Conservation (phyloP, 371 early-diverging fungal species). For the Mucor velutinosus region DNA sequence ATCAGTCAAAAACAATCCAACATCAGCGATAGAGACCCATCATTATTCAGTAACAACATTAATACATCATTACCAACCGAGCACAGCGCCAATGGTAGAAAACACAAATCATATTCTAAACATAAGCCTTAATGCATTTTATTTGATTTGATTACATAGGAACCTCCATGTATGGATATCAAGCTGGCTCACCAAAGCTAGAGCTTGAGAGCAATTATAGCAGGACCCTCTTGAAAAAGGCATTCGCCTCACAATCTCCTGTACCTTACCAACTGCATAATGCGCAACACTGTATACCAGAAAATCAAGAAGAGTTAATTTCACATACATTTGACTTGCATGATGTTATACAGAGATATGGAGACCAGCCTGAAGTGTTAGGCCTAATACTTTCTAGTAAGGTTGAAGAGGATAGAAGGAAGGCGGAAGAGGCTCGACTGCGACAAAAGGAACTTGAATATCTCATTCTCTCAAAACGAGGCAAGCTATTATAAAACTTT, state of each 20-base stretch:
- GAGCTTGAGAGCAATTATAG: background rate
- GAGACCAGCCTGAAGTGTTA: slow-evolving; percentile 44
- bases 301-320: background rate
- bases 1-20: background rate
- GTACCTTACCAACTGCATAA: background rate
- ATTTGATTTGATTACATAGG: background rate
- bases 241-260: background rate
- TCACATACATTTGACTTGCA: slow-evolving; percentile 25
- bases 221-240: background rate
- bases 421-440: slow-evolving; percentile 51
- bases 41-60: background rate
- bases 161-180: background rate
- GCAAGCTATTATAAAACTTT: background rate
- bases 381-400: slow-evolving; percentile 49
- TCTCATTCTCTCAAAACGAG: slow-evolving; percentile 7
- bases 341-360: slow-evolving; percentile 40
- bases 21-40: background rate
- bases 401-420: slow-evolving; percentile 53
- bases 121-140: background rate
- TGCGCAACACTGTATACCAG: background rate
- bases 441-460: slow-evolving; percentile 46
- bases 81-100: background rate
- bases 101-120: background rate
- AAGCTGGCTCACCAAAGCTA: background rate
- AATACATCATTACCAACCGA: background rate